A percentile compares a stretch with the other conserved stretches of the same genome.
phyloP scores from a whole-genome alignment of 805 yeast species.

The Metschnikowia lunata region DNA sequence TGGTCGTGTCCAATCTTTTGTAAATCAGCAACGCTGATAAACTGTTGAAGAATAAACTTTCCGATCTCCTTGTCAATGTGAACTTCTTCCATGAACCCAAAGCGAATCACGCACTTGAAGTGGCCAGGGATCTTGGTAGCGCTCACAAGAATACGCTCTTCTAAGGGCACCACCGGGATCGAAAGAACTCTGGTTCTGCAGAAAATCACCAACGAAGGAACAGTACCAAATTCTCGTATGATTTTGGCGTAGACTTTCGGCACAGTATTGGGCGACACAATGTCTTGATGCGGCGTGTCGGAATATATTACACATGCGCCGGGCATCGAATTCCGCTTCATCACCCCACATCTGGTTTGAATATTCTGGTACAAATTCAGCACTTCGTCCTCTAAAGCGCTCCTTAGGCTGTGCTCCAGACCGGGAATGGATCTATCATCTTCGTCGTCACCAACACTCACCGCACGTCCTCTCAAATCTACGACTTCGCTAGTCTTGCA shows the following conservation, averaged over 20 bases:
- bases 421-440: neutral
- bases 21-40: slow-evolving; percentile 18
- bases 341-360: slow-evolving; percentile 20
- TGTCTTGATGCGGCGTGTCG: slow-evolving; percentile 30
- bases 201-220: slow-evolving; percentile 44
- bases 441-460: neutral
- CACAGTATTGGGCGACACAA: slow-evolving; percentile 42
- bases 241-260: slow-evolving; percentile 39
- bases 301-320: slow-evolving; percentile 44
- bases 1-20: slow-evolving; percentile 5
- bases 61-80: slow-evolving; percentile 19
- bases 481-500: slow-evolving; percentile 18
- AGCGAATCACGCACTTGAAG: slow-evolving; percentile 45
- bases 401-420: slow-evolving; percentile 1
- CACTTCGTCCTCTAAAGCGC: neutral
- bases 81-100: slow-evolving; percentile 46
- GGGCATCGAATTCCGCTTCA: slow-evolving; percentile 21
- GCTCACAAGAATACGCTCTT: slow-evolving; percentile 39
- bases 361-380: slow-evolving; percentile 7
- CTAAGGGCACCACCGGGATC: slow-evolving; percentile 37
- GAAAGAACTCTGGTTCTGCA: slow-evolving; percentile 40
- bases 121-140: slow-evolving; percentile 42
- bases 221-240: slow-evolving; percentile 37
- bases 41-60: slow-evolving; percentile 17
- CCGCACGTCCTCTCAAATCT: slow-evolving; percentile 14